A percentile compares a stretch with the other conserved stretches of the same genome.
Conservation (phyloP, 768 basidiomycete genomes). For the Trametes cingulata region DNA sequence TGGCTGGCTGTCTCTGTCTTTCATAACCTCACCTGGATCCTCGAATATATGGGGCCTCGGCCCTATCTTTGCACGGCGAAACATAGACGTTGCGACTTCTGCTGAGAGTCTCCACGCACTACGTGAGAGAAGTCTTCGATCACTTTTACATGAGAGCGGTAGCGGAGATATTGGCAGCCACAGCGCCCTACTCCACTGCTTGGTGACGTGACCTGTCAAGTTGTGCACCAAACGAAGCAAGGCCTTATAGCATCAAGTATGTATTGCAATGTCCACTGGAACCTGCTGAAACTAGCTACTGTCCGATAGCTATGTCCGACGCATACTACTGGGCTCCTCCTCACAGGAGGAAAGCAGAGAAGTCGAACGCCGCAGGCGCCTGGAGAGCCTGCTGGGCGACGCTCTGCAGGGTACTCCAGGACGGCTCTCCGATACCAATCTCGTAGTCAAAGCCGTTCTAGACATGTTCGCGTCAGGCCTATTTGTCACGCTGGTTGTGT, state of each 20-base stretch:
- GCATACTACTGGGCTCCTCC: no score
- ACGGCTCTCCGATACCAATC: constrained; percentile 26
- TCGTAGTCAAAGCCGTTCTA: constrained; percentile 25
- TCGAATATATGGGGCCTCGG: constrained; percentile 5
- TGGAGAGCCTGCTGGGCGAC: constrained; percentile 21
- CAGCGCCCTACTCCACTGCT: no score
- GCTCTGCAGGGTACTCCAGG: constrained; percentile 23
- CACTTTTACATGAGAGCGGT: no score
- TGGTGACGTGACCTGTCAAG: no score
- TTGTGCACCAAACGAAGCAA: no score
- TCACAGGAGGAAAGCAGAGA: constrained; percentile 23
- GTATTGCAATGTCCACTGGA: no score
- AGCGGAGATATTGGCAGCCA: no score
- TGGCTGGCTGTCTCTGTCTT: constrained; percentile 3
- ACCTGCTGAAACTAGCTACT: no score
- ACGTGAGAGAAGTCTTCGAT: no score
- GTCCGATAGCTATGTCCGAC: background rate
- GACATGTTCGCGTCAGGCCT: background rate
- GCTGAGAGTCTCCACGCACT: no score
- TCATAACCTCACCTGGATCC: background rate
- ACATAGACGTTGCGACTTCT: background rate
- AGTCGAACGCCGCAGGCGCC: constrained; percentile 27
- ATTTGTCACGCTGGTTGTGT: no score
- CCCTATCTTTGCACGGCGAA: background rate
- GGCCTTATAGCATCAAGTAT: no score